Evolutionary conservation across 495 filamentous ascomycete species (phyloP).

Genomic region (Xylaria nigripes): DNA sequence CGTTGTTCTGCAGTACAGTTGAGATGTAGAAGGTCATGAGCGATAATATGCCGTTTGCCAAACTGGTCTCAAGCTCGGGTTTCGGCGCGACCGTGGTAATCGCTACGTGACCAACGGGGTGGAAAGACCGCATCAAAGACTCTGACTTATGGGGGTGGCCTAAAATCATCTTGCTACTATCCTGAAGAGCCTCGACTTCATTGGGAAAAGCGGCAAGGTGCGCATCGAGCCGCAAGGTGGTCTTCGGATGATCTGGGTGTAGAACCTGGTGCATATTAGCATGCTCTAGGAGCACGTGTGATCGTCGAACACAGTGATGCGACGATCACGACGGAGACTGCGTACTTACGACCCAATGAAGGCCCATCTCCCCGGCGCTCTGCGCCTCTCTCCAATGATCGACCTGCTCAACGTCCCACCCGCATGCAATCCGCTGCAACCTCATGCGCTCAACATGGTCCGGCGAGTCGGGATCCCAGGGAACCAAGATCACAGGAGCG

Average conservation of each 20-base stretch:
- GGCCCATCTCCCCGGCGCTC: conserved; percentile 6
- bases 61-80: conserved; percentile 6
- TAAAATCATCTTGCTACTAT: conserved; percentile 14
- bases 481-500: conserved; percentile 15
- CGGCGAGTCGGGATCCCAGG: conserved; percentile 28
- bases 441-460: conserved; percentile 23
- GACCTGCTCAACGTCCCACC: conserved; percentile 24
- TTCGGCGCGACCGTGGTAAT: conserved; percentile 9
- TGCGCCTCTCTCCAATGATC: conserved; percentile 9
- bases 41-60: conserved; percentile 10
- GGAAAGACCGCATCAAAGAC: conserved; percentile 11
- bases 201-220: conserved; percentile 3
- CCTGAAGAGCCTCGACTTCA: conserved; percentile 17
- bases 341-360: conserved; percentile 20
- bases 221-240: neutral
- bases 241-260: conserved; percentile 1
- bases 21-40: conserved; percentile 28
- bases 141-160: conserved; percentile 8
- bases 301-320: too few species aligned
- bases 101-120: conserved; percentile 29
- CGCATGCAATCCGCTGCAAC: conserved; percentile 27
- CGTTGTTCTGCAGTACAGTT: neutral
- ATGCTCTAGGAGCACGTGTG: neutral
- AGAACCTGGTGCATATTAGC: conserved; percentile 7
- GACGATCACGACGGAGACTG: too few species aligned